Conservation (phyloP, 1,139 yeast genomes). For the Pichia sp. region DNA sequence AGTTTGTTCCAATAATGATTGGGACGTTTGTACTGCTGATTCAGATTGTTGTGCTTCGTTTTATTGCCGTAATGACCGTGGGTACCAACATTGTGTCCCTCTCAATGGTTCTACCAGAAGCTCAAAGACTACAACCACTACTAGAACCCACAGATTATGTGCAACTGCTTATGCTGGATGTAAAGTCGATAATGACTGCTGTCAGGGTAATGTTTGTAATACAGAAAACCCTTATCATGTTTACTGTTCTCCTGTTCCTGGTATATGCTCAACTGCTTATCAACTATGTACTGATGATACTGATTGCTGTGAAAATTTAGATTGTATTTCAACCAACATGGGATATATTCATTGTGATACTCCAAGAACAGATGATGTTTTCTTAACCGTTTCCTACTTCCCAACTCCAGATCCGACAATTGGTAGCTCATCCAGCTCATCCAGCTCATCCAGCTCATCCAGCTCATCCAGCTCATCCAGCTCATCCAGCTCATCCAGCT, state of each 20-base stretch:
- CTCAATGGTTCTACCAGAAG: not conserved
- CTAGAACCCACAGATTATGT: slow-evolving; percentile 1
- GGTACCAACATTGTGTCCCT: not conserved
- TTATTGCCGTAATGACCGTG: not conserved
- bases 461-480: not conserved
- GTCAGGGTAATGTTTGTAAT: not conserved
- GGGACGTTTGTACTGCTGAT: not conserved
- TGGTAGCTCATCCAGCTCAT: not conserved
- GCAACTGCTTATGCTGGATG: not conserved
- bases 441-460: not conserved
- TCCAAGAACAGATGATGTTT: not conserved
- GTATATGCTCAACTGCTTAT: not conserved
- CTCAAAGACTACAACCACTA: not conserved
- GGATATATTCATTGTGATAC: slow-evolving; percentile 1
- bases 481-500: not conserved
- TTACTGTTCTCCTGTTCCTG: not conserved
- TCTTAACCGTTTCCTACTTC: not conserved
- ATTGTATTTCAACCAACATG: not conserved
- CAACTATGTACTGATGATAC: not conserved
- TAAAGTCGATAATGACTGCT: not conserved
- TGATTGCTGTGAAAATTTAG: not conserved
- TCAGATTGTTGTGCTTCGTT: not conserved
- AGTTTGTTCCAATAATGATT: not conserved
- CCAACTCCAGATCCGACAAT: not conserved
- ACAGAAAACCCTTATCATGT: not conserved